Percentiles rank a stretch among this genome's conserved stretches.
phyloP scores from a whole-genome alignment of 768 basidiomycete genomes.

The Termitomyces sp. region DNA sequence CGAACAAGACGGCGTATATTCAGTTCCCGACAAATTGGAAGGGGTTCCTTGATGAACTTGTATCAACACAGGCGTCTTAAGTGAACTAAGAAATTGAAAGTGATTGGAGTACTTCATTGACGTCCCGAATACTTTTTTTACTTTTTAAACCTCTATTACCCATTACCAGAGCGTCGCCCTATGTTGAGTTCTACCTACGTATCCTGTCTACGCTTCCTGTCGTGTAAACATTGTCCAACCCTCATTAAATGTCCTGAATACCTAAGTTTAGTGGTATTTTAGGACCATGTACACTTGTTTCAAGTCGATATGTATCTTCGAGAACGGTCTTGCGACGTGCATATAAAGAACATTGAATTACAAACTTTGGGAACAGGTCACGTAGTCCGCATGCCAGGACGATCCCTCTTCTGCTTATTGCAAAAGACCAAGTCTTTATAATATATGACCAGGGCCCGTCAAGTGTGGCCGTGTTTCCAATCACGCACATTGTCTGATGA shows the following conservation, averaged over 20 bases:
- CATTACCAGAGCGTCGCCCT: too few species aligned
- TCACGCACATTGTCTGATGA: too few species aligned
- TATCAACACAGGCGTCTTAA: conserved; percentile 1
- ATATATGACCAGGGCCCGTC: not conserved
- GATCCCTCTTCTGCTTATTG: not conserved
- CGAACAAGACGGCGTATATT: conserved; percentile 5
- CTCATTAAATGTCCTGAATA: too few species aligned
- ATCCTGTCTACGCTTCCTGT: too few species aligned
- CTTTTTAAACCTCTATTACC: too few species aligned
- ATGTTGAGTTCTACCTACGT: too few species aligned
- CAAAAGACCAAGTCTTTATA: not conserved
- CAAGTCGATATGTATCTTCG: not conserved
- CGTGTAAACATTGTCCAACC: too few species aligned
- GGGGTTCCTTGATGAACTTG: conserved; percentile 2
- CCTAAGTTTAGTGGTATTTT: not conserved
- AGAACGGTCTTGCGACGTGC: not conserved
- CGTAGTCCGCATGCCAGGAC: not conserved
- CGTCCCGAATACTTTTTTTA: not conserved
- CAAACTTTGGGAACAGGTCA: not conserved
- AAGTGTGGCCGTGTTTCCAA: not conserved
- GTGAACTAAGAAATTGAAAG: not conserved
- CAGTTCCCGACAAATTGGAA: conserved; percentile 11
- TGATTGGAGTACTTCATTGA: not conserved
- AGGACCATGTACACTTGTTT: not conserved
- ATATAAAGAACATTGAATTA: too few species aligned